phyloP scores from a whole-genome alignment of 768 basidiomycete species.

The Suillus decipiens region DNA sequence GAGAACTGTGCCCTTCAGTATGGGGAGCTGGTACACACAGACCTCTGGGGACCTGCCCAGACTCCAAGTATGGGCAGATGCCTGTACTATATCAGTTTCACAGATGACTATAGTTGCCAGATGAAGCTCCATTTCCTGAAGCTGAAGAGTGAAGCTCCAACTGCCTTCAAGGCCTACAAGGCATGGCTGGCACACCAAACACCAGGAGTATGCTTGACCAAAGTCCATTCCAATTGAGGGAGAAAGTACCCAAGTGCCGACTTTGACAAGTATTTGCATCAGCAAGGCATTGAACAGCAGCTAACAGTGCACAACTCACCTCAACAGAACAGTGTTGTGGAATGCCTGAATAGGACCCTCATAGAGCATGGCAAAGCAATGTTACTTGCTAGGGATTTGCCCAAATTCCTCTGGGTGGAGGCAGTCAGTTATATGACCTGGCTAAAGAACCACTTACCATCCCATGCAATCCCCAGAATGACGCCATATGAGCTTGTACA shows the following conservation, averaged over 20 bases:
- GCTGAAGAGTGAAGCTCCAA: conserved; percentile 31
- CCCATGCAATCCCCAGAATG: too few species aligned
- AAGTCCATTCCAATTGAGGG: conserved; percentile 24
- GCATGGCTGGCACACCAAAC: conserved; percentile 15
- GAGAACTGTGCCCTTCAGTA: too few species aligned
- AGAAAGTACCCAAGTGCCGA: too few species aligned
- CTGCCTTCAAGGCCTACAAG: conserved; percentile 28
- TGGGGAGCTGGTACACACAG: too few species aligned
- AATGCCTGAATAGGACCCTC: conserved; percentile 30
- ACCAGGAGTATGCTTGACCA: neutral
- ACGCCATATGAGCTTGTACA: too few species aligned
- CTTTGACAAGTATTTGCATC: too few species aligned
- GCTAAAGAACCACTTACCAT: conserved; percentile 36
- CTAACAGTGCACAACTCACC: conserved; percentile 36
- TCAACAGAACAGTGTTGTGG: conserved; percentile 32
- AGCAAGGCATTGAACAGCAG: too few species aligned
- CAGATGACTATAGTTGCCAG: too few species aligned
- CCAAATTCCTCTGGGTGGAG: conserved; percentile 20
- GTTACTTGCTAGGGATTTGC: conserved; percentile 24
- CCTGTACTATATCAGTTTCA: too few species aligned
- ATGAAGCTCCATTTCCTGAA: conserved; percentile 27
- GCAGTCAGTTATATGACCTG: conserved; percentile 33
- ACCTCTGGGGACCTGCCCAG: too few species aligned
- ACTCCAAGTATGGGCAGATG: too few species aligned
- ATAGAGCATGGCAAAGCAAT: conserved; percentile 25